Evolutionary conservation across 2,329 filamentous ascomycete genomes (phyloP).

Genomic region (Colletotrichum costaricense): DNA sequence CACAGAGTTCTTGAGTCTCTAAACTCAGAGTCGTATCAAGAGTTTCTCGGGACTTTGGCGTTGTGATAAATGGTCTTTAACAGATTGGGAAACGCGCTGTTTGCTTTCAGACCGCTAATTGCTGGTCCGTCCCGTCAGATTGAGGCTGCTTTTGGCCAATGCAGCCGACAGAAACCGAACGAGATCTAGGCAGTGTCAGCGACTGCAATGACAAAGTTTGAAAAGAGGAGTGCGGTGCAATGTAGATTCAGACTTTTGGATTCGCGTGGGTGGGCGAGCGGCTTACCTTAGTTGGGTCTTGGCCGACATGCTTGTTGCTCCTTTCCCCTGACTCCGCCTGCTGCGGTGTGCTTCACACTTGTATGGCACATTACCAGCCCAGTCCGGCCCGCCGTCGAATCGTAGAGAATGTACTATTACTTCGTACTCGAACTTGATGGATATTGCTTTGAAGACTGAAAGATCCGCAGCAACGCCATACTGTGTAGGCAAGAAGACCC

Average conservation of each 20-base stretch:
- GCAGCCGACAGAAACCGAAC: not conserved
- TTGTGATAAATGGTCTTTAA: not conserved
- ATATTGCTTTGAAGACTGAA: not conserved
- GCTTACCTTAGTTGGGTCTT: slow-evolving; percentile 9
- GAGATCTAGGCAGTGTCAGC: not conserved
- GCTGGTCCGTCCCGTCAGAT: not conserved
- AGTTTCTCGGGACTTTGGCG: not conserved
- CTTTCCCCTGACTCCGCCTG: not conserved
- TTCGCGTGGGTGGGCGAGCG: not conserved
- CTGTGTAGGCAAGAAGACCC: not conserved
- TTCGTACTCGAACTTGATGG: not conserved
- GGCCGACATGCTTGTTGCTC: slow-evolving; percentile 3
- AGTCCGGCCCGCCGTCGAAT: not conserved
- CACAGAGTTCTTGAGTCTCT: not conserved
- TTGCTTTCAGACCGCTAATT: not conserved
- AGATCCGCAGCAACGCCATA: not conserved
- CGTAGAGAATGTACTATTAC: not conserved
- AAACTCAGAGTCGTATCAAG: not conserved
- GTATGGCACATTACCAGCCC: not conserved
- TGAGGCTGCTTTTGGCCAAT: not conserved
- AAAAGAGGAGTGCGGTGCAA: not conserved
- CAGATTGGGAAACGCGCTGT: not conserved
- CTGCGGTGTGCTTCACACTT: not conserved
- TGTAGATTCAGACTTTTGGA: not conserved
- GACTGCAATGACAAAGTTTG: not conserved